Conservation (phyloP, 345 rosid genomes). For the Eucalyptus coolabah region DNA sequence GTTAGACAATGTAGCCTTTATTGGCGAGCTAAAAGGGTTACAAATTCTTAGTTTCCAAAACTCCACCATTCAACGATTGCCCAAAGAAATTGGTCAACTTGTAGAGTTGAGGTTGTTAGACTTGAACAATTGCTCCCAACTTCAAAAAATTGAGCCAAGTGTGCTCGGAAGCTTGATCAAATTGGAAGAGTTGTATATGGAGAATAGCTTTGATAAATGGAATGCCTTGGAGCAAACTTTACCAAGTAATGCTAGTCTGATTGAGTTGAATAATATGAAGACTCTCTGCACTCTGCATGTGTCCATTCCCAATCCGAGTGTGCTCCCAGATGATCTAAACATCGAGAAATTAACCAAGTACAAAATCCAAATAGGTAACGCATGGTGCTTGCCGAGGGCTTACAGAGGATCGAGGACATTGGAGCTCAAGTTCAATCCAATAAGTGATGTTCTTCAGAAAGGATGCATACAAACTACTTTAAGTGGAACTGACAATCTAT, state of each 20-base stretch:
- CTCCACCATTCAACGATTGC: neutral
- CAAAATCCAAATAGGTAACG: neutral
- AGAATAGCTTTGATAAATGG: neutral
- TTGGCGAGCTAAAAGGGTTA: neutral
- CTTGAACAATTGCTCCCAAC: neutral
- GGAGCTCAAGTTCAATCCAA: neutral
- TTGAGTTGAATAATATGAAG: neutral
- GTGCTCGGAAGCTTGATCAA: neutral
- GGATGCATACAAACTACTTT: neutral
- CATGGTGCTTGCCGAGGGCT: neutral
- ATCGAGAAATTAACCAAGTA: neutral
- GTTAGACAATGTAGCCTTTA: neutral
- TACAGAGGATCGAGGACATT: neutral
- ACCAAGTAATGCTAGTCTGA: neutral
- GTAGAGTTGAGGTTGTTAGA: neutral
- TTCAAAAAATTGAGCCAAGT: neutral
- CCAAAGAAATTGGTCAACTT: neutral
- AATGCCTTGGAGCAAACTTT: neutral
- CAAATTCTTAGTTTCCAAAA: neutral
- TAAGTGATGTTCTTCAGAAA: neutral
- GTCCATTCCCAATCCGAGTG: neutral
- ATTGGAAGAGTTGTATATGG: neutral
- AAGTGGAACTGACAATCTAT: neutral
- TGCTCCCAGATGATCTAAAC: neutral
- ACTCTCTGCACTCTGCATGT: neutral